phyloP scores from a whole-genome alignment of 257 asterid species.

The Nemophila menziesii region DNA sequence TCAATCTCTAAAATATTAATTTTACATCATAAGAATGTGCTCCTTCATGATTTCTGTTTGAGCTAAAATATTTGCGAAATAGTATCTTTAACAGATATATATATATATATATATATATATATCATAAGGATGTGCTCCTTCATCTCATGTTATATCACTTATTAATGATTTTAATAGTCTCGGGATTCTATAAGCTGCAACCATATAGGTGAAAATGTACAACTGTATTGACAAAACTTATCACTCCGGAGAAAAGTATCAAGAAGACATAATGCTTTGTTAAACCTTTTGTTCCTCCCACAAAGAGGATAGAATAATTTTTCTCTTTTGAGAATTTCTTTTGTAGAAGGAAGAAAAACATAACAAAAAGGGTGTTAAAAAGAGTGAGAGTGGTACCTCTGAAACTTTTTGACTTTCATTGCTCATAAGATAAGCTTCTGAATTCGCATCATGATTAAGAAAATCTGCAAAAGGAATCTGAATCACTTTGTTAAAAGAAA shows the following conservation, averaged over 20 bases:
- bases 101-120: no score
- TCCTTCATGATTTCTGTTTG: no score
- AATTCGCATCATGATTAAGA: slow-evolving; percentile 53
- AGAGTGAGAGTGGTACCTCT: slow-evolving; percentile 25
- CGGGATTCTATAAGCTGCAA: neutral
- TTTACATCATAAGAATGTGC: no score
- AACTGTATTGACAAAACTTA: neutral
- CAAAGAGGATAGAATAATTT: neutral
- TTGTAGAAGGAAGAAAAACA: no score
- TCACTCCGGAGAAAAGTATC: neutral
- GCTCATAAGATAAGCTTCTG: slow-evolving; percentile 42
- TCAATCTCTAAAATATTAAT: no score
- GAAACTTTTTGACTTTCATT: slow-evolving; percentile 43
- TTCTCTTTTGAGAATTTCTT: neutral
- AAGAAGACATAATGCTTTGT: neutral
- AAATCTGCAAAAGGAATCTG: slow-evolving; percentile 89
- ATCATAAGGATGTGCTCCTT: no score
- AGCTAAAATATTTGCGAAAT: no score
- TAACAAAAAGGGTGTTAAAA: neutral
- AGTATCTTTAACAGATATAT: no score
- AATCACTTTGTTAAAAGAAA: slow-evolving; percentile 4
- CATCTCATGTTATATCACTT: no score
- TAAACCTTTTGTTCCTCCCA: neutral
- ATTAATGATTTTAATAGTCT: neutral
- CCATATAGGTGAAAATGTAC: neutral